phyloP scores from a whole-genome alignment of 352 stramenopile genomes.

The Phytophthora cactorum region DNA sequence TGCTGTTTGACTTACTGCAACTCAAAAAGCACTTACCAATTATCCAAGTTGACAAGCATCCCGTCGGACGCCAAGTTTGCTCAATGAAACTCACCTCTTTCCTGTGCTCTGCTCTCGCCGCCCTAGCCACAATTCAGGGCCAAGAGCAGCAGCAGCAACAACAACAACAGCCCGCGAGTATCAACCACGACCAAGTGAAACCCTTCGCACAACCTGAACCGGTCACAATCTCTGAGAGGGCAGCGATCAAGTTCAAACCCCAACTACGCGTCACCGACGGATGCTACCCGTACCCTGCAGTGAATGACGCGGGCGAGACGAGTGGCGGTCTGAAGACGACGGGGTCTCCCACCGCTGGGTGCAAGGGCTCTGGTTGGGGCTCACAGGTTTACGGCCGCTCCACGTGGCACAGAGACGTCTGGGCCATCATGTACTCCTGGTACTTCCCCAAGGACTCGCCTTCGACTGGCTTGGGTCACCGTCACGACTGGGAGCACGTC shows the following conservation, averaged over 20 bases:
- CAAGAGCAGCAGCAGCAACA: slow-evolving; percentile 20
- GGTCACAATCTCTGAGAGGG: slow-evolving; percentile 12
- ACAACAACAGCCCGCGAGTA: slow-evolving; percentile 2
- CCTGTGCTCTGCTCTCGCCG: background rate
- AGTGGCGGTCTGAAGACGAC: slow-evolving; percentile 4
- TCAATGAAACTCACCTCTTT: slow-evolving; percentile 11
- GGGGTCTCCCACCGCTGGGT: slow-evolving; percentile 26
- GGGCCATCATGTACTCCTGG: slow-evolving; percentile 18
- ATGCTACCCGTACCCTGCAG: slow-evolving; percentile 18
- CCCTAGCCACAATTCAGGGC: slow-evolving; percentile 5
- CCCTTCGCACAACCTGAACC: slow-evolving; percentile 10
- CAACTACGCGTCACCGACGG: slow-evolving; percentile 2
- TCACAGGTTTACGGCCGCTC: slow-evolving; percentile 27
- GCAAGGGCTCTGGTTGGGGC: slow-evolving; percentile 26
- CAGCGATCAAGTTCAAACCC: background rate
- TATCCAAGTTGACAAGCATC: slow-evolving; percentile 9
- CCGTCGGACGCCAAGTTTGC: background rate
- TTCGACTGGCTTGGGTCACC: slow-evolving; percentile 20
- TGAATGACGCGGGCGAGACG: slow-evolving; percentile 35
- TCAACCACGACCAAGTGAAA: slow-evolving; percentile 17
- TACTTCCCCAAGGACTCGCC: slow-evolving; percentile 47
- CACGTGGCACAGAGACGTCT: slow-evolving; percentile 13
- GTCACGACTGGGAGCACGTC: background rate
- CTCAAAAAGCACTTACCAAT: slow-evolving; percentile 11
- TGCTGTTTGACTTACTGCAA: background rate